phyloP scores from a whole-genome alignment of 1,284 basidiomycete species.

The Cryptococcus deneoformans region DNA sequence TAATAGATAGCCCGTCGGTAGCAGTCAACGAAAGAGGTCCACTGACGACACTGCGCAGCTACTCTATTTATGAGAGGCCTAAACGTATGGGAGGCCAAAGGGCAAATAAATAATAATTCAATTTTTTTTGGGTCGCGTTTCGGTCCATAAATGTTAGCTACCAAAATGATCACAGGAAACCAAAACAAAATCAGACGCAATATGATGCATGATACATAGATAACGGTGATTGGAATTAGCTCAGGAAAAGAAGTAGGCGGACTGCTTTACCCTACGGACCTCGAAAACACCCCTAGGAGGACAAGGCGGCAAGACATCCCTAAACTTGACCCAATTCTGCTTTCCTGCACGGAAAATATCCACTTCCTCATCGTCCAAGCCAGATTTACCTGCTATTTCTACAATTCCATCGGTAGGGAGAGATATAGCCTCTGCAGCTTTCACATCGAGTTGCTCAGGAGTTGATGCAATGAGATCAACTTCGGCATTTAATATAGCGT shows the following conservation, averaged over 20 bases:
- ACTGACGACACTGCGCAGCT: no score
- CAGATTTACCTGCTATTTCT: not conserved
- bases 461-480: constrained; percentile 8
- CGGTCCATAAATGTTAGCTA: no score
- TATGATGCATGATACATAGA: not conserved
- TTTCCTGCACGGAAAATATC: constrained; percentile 22
- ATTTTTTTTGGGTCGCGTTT: no score
- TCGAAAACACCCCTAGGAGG: constrained; percentile 87
- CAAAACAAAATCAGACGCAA: no score
- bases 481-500: constrained; percentile 6
- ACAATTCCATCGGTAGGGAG: constrained; percentile 1
- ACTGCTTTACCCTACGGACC: constrained; percentile 76
- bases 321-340: constrained; percentile 65
- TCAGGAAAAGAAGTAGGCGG: constrained; percentile 78
- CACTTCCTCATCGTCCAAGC: constrained; percentile 10
- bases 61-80: no score
- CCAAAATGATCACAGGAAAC: no score
- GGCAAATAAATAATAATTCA: no score
- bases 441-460: constrained; percentile 7
- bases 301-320: constrained; percentile 74
- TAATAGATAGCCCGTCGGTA: no score
- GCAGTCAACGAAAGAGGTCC: no score
- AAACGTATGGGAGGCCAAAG: no score
- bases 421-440: constrained; percentile 7
- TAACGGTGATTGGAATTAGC: no score